Base-by-base conservation (phyloP, 768 basidiomycete species). In the Leccinum subgranulosum region DNA sequence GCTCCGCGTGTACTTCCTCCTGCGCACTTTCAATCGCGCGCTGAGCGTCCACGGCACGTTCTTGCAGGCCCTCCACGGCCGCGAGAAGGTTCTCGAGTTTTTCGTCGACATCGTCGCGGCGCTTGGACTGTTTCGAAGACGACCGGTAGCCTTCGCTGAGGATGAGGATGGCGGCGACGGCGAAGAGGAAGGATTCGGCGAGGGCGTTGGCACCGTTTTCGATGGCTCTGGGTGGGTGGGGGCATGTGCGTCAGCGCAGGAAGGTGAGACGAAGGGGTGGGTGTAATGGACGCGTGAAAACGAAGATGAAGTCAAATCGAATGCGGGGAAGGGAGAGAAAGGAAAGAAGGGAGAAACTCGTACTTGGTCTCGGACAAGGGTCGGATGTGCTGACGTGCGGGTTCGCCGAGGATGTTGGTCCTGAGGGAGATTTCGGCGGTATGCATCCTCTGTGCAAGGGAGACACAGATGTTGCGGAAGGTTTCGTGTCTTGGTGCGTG, bases 121-220 rank as follows among this genome's bases (percentile, higher is more conserved):
- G 84, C 66, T 82, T 88, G 0, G 84, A 79, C 58, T 85, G 78
- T 57, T 79, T 89, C 19, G 88, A 78, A 0, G 88, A 87, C 1
- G 83, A 80, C 1, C 92, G 86, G 80, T 83, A 94, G 23, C 85
- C 76, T 69, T 94, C 92, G 2, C 86, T 86, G 11, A 92, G 58
- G 56, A 94, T 92, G 6, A 94, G 76, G 0, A 72, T 72, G 2
- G 87, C 85, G 0, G 92, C 91, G 2, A 94, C 92, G 19, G 76
- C 67, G 66, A 94, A 94, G 3, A 94, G 79, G 62, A 94, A 94
- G 0, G 89, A 89, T 72, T 94, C 92, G 0, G 92, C 92, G 5
- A 94, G 77, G 6, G 86, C 78, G 62, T 92, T 94, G 15, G 92
- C 89, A 21, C 92, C 92, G 63, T 88, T 92, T 58, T 92, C 90